Evolutionary conservation across 129 eudicot species (phyloP).

Genomic region (Saussurea involucrata): DNA sequence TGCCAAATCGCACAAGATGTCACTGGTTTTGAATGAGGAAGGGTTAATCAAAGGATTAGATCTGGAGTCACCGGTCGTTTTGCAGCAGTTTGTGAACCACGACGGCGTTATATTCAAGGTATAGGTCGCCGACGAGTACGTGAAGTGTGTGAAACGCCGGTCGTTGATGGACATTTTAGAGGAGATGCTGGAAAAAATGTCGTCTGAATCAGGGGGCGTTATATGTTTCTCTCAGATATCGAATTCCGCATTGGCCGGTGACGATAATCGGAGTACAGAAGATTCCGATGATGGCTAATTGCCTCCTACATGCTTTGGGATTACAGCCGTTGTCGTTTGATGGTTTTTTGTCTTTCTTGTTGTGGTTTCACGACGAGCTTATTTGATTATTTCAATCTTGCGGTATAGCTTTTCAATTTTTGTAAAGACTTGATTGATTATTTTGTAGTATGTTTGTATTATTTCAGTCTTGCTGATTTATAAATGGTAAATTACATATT

Average conservation of each 20-base stretch:
- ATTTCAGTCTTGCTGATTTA: too few species aligned
- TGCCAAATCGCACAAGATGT: conserved; percentile 52
- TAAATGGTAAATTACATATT: too few species aligned
- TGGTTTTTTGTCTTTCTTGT: neutral
- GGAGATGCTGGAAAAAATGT: conserved; percentile 8
- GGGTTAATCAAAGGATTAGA: conserved; percentile 28
- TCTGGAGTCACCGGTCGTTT: conserved; percentile 39
- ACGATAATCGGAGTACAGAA: neutral
- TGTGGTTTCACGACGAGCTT: neutral
- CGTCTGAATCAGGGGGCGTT: conserved; percentile 16
- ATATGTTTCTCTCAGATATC: conserved; percentile 6
- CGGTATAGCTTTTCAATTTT: too few species aligned
- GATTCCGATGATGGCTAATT: neutral
- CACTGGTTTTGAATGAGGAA: conserved; percentile 31
- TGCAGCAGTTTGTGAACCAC: conserved; percentile 66
- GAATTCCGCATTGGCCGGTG: neutral
- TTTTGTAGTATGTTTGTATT: too few species aligned
- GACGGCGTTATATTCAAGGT: conserved; percentile 65
- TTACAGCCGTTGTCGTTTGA: neutral
- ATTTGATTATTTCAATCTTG: too few species aligned
- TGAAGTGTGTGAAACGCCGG: conserved; percentile 44
- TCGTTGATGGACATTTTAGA: conserved; percentile 45
- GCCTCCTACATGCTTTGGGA: neutral
- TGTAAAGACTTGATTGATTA: too few species aligned
- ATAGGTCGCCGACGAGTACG: conserved; percentile 47